These are phyloP conservation scores for Flaveria bidentis DNA, from an alignment of 129 eudicot species.

Conservation along the genomic window DNA sequence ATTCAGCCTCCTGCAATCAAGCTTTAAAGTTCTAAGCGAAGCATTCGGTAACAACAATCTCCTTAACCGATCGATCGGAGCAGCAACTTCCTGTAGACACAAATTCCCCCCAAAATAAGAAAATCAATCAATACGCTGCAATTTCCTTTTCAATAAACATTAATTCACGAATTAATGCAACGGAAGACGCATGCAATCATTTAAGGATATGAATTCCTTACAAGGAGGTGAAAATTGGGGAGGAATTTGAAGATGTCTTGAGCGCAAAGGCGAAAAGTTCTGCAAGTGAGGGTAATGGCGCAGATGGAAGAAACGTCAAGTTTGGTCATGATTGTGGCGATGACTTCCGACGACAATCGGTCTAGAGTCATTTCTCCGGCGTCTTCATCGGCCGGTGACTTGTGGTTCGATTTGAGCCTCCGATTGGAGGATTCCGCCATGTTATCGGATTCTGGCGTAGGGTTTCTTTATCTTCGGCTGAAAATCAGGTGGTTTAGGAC, in stretches of 20 bases:
- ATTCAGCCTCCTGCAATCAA: constrained; percentile 78
- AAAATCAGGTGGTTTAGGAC: constrained; percentile 30
- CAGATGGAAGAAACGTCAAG: constrained; percentile 84
- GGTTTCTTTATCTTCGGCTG: constrained; percentile 5
- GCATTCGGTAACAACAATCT: constrained; percentile 64
- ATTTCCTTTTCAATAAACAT: constrained; percentile 15
- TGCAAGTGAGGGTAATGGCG: constrained; percentile 74
- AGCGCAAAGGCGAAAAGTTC: constrained; percentile 55
- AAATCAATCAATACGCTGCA: constrained; percentile 25
- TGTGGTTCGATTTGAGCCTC: constrained; percentile 11
- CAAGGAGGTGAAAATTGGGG: constrained; percentile 77
- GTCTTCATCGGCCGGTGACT: constrained; percentile 25
- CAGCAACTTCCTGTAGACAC: constrained; percentile 63
- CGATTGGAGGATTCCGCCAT: constrained; percentile 51
- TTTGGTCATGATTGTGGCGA: constrained; percentile 71
- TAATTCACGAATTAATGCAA: constrained; percentile 18
- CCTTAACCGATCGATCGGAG: constrained; percentile 56
- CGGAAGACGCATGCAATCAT: constrained; percentile 14
- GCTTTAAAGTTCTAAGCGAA: constrained; percentile 57
- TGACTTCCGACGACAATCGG: constrained; percentile 62
- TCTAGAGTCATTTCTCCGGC: constrained; percentile 45
- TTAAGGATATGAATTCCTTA: constrained; percentile 27
- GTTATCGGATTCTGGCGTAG: not conserved
- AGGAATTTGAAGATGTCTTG: constrained; percentile 57
- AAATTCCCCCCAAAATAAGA: not conserved